phyloP scores from a whole-genome alignment of 2,329 filamentous ascomycete species.

The Sclerotinia trifoliorum region DNA sequence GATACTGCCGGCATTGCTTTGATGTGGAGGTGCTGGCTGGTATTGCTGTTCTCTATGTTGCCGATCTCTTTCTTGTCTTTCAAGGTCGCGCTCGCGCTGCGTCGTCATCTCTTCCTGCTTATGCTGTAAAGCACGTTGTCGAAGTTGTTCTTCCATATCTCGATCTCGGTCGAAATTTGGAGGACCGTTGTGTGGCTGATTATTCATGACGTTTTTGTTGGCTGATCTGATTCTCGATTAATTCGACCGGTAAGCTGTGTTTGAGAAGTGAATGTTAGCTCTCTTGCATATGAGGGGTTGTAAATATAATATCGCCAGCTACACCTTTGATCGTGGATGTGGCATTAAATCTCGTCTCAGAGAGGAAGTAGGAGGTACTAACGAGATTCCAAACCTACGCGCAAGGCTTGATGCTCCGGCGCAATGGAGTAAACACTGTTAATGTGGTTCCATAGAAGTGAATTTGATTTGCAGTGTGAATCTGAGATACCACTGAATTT shows the following conservation, averaged over 20 bases:
- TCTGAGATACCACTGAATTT: not conserved
- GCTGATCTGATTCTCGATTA: slow-evolving; percentile 1
- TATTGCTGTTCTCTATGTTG: slow-evolving; percentile 62
- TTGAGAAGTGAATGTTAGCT: not conserved
- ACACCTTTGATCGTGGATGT: not conserved
- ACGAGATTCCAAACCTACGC: slow-evolving; percentile 20
- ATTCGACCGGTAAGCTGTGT: slow-evolving; percentile 1
- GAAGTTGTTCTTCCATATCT: slow-evolving; percentile 53
- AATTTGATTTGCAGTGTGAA: slow-evolving; percentile 14
- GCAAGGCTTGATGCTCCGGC: slow-evolving; percentile 24
- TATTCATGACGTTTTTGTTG: slow-evolving; percentile 34
- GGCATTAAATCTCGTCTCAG: not conserved
- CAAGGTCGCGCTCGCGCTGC: slow-evolving; percentile 48
- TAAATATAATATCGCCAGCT: not conserved
- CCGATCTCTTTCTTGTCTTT: slow-evolving; percentile 55
- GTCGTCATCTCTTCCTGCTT: slow-evolving; percentile 56
- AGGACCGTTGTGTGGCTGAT: slow-evolving; percentile 36
- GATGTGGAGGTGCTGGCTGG: slow-evolving; percentile 68
- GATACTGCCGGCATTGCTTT: slow-evolving; percentile 83
- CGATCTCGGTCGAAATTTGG: slow-evolving; percentile 42
- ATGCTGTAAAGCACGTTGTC: slow-evolving; percentile 50
- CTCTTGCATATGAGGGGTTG: not conserved
- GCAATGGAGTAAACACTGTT: slow-evolving; percentile 22
- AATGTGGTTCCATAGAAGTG: slow-evolving; percentile 22
- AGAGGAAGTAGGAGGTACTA: slow-evolving; percentile 6